Evolutionary conservation across 345 rosid species (phyloP).

Genomic region (Eucalyptus leucophloia): DNA sequence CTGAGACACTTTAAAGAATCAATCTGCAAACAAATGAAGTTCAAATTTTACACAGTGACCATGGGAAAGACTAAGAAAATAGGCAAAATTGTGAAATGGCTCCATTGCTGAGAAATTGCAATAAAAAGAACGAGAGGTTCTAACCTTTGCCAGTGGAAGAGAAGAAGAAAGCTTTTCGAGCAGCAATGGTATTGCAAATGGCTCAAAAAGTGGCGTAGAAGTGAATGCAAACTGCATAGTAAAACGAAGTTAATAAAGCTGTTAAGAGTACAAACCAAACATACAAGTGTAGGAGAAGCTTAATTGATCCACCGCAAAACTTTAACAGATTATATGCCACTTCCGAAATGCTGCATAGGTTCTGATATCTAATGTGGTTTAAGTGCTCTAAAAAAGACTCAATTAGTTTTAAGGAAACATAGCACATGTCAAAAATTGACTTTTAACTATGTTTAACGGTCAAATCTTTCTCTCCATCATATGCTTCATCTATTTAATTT

Average conservation of each 20-base stretch:
- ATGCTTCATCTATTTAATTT: neutral
- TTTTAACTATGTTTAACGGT: neutral
- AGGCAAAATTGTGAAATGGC: neutral
- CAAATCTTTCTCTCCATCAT: neutral
- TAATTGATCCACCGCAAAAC: neutral
- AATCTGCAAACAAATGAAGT: conserved; percentile 25
- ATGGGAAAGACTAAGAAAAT: neutral
- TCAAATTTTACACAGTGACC: neutral
- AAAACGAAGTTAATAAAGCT: neutral
- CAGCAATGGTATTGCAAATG: conserved; percentile 75
- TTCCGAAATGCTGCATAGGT: neutral
- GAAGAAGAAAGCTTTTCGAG: conserved; percentile 93
- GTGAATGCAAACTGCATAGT: conserved; percentile 55
- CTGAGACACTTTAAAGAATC: conserved; percentile 81
- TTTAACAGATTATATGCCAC: neutral
- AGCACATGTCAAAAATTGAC: neutral
- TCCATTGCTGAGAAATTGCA: neutral
- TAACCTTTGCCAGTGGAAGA: conserved; percentile 74
- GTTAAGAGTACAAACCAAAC: neutral
- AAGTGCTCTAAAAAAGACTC: neutral
- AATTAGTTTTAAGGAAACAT: neutral
- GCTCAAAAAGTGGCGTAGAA: conserved; percentile 82
- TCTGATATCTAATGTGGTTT: neutral
- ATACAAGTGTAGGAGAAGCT: neutral
- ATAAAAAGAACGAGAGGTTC: neutral